Evolutionary conservation across 306 rosid species (phyloP).

Genomic region (Carpinus fangiana): DNA sequence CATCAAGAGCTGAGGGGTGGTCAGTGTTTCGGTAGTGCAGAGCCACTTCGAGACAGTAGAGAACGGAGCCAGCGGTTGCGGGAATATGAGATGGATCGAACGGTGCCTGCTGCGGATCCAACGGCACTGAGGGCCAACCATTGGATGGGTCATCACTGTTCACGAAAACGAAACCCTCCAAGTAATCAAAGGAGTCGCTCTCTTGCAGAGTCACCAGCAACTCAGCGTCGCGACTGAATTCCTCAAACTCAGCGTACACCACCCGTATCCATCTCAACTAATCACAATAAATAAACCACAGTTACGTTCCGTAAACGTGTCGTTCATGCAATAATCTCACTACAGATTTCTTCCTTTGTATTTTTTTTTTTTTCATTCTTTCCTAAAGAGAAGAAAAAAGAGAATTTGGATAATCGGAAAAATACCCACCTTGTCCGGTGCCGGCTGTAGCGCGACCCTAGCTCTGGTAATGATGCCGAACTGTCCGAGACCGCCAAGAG

Average conservation of each 20-base stretch:
- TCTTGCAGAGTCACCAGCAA: conserved; percentile 59
- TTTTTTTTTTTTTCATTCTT: too few relatives aligned
- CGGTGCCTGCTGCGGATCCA: conserved; percentile 45
- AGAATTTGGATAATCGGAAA: neutral
- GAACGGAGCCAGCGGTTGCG: conserved; percentile 56
- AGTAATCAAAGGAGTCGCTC: conserved; percentile 79
- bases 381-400: neutral
- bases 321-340: conserved; percentile 22
- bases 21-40: conserved; percentile 54
- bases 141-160: conserved; percentile 69
- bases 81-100: conserved; percentile 48
- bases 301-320: conserved; percentile 30
- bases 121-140: conserved; percentile 73
- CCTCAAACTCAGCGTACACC: conserved; percentile 73
- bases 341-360: neutral
- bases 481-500: conserved; percentile 93
- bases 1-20: conserved; percentile 48
- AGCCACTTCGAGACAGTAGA: conserved; percentile 87
- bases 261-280: conserved; percentile 96
- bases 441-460: conserved; percentile 60
- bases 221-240: conserved; percentile 73
- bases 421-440: conserved; percentile 73
- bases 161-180: conserved; percentile 87
- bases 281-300: conserved; percentile 1
- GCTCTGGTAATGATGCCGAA: conserved; percentile 90